Conservation (phyloP, 768 basidiomycete genomes). For the Hydnomerulius pinastri region DNA sequence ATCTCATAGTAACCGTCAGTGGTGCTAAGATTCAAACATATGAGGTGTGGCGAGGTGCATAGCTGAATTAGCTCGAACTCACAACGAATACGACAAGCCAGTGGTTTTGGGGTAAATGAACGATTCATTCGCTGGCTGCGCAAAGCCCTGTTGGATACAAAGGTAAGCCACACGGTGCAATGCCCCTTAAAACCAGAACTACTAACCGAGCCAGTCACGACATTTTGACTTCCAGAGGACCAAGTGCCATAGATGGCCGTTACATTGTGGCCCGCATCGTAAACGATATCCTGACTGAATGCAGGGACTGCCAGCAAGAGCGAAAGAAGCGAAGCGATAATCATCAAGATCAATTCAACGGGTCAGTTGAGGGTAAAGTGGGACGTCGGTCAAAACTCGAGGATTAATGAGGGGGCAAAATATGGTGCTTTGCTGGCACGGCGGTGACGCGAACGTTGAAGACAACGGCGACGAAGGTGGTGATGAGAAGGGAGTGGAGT, state of each 20-base stretch:
- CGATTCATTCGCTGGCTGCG: slow-evolving; percentile 75
- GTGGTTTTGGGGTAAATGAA: slow-evolving; percentile 87
- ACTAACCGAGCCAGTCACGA: slow-evolving; percentile 83
- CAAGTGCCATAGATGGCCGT: slow-evolving; percentile 81
- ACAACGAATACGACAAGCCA: slow-evolving; percentile 91
- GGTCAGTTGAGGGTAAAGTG: not conserved
- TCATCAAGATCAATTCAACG: slow-evolving; percentile 18
- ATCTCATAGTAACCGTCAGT: slow-evolving; percentile 81
- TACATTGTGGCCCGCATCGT: slow-evolving; percentile 57
- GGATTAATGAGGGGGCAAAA: not conserved
- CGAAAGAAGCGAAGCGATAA: slow-evolving; percentile 25
- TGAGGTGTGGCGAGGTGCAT: slow-evolving; percentile 1
- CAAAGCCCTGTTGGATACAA: slow-evolving; percentile 62
- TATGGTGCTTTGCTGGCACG: slow-evolving; percentile 11
- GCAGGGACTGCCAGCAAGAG: slow-evolving; percentile 30
- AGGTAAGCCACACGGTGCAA: not conserved
- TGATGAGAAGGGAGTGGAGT: slow-evolving; percentile 18
- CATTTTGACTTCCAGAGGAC: slow-evolving; percentile 75
- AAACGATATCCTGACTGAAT: slow-evolving; percentile 41
- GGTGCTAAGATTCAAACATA: slow-evolving; percentile 45
- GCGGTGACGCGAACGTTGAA: slow-evolving; percentile 20
- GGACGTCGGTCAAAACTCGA: slow-evolving; percentile 1
- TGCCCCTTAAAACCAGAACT: not conserved
- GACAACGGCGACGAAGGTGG: slow-evolving; percentile 40
- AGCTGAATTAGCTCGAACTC: slow-evolving; percentile 27